Evolutionary conservation across 768 basidiomycete species (phyloP).

Genomic region (Phlebiopsis flavidoalba): DNA sequence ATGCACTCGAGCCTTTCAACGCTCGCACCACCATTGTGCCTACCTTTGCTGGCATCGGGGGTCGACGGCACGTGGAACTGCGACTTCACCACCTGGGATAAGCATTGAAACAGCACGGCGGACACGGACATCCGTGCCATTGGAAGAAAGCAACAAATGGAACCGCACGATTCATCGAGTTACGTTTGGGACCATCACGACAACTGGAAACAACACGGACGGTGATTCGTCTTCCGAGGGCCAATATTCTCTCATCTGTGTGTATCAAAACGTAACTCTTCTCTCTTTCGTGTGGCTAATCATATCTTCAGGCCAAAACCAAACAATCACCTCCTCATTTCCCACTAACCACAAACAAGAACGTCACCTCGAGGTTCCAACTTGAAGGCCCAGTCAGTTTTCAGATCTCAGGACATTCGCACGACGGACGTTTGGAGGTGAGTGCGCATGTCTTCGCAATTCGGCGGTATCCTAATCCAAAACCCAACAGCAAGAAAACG

Average conservation of each 20-base stretch:
- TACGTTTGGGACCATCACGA: constrained; percentile 18
- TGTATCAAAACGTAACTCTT: neutral
- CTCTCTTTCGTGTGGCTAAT: neutral
- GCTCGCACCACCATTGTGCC: constrained; percentile 16
- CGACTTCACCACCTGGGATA: constrained; percentile 15
- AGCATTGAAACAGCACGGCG: constrained; percentile 7
- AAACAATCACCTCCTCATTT: neutral
- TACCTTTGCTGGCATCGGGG: constrained; percentile 9
- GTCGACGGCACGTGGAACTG: constrained; percentile 16
- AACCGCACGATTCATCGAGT: neutral
- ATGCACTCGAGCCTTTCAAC: constrained; percentile 11
- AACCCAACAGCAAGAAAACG: neutral
- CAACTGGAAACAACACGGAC: constrained; percentile 15
- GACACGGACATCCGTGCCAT: neutral
- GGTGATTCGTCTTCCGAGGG: constrained; percentile 1
- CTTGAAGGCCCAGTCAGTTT: constrained; percentile 2
- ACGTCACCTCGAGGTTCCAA: neutral
- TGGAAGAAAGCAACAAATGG: constrained; percentile 1
- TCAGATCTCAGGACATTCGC: neutral
- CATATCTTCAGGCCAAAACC: constrained; percentile 1
- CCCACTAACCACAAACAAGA: constrained; percentile 2
- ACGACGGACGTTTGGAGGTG: constrained; percentile 2
- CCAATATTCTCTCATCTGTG: constrained; percentile 4
- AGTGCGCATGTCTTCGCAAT: neutral
- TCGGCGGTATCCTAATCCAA: too few species aligned